Percentiles rank a stretch among this genome's conserved stretches.
phyloP scores from a whole-genome alignment of 2,329 filamentous ascomycete species.

The Aureobasidium pullulans region DNA sequence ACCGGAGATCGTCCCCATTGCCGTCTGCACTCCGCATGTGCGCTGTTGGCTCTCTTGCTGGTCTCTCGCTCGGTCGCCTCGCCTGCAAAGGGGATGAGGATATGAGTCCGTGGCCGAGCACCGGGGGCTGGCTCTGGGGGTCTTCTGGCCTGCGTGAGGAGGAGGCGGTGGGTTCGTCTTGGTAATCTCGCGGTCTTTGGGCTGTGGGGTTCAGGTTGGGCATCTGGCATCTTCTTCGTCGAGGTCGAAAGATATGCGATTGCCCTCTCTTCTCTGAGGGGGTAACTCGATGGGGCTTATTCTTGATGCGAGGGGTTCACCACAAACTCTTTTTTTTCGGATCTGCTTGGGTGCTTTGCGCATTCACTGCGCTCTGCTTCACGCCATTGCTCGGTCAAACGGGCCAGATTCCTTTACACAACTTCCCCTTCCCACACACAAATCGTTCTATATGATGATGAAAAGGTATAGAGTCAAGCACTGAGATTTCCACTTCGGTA shows the following conservation, averaged over 20 bases:
- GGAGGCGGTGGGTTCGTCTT: constrained; percentile 26
- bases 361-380: constrained; percentile 19
- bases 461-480: constrained; percentile 98
- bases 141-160: constrained; percentile 22
- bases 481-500: constrained; percentile 53
- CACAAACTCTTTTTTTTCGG: constrained; percentile 33
- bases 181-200: constrained; percentile 22
- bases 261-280: constrained; percentile 47
- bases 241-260: constrained; percentile 98
- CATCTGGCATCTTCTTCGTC: constrained; percentile 68
- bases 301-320: constrained; percentile 91
- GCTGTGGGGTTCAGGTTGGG: constrained; percentile 29
- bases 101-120: constrained; percentile 63
- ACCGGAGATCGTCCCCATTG: constrained; percentile 37
- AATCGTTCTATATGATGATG: constrained; percentile 74
- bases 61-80: constrained; percentile 33
- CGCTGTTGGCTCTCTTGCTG: constrained; percentile 25
- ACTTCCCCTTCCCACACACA: constrained; percentile 16
- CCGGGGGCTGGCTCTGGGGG: constrained; percentile 27
- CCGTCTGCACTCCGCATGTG: constrained; percentile 44
- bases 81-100: constrained; percentile 60
- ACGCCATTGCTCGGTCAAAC: constrained; percentile 57
- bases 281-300: constrained; percentile 99
- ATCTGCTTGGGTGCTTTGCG: constrained; percentile 32
- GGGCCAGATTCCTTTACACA: constrained; percentile 49